Conservation (phyloP, 768 basidiomycete genomes). For the Daedaleopsis nitida region DNA sequence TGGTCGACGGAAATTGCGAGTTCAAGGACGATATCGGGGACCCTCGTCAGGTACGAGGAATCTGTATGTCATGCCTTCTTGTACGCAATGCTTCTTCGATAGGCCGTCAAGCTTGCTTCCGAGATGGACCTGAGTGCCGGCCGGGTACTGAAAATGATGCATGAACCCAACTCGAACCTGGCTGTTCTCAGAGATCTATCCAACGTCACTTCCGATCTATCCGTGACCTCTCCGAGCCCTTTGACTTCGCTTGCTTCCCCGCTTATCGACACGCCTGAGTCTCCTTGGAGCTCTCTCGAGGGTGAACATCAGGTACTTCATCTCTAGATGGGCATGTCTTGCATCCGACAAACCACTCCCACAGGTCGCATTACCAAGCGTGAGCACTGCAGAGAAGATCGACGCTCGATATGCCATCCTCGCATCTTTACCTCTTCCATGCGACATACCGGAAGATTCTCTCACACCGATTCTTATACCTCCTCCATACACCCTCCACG, state of each 20-base stretch:
- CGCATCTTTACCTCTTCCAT: conserved; percentile 62
- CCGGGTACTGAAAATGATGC: not conserved
- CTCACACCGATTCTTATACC: conserved; percentile 73
- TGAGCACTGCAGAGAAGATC: conserved; percentile 43
- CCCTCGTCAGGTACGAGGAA: not conserved
- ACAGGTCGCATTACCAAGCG: conserved; percentile 11
- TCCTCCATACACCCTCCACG: conserved; percentile 62
- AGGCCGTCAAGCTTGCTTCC: not conserved
- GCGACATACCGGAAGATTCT: conserved; percentile 62
- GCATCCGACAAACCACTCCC: no score
- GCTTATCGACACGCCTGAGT: not conserved
- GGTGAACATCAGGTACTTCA: conserved; percentile 5
- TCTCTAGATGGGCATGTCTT: not conserved
- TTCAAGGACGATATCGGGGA: not conserved
- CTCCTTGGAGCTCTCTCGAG: conserved; percentile 8
- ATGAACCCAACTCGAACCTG: not conserved
- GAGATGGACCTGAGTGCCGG: not conserved
- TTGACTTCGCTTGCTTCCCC: not conserved
- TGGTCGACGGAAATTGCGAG: not conserved
- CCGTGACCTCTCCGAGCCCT: not conserved
- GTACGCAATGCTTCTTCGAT: not conserved
- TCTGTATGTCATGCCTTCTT: not conserved
- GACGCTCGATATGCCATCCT: conserved; percentile 58
- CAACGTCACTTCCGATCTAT: not conserved
- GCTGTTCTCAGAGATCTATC: conserved; percentile 1